phyloP scores from a whole-genome alignment of 2,329 filamentous ascomycete species.

The Aureobasidium sp. region DNA sequence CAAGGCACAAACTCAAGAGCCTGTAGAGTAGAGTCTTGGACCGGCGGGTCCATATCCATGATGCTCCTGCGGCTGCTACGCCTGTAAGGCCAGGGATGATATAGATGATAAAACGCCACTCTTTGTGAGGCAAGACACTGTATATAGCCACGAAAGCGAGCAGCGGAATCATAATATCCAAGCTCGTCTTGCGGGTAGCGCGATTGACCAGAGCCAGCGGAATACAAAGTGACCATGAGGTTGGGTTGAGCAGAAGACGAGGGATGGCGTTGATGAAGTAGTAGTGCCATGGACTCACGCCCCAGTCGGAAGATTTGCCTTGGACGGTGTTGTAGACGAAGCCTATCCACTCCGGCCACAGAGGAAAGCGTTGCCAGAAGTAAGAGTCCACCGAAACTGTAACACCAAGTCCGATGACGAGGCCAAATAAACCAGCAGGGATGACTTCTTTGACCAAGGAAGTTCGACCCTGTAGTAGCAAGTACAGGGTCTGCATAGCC shows the following conservation, averaged over 20 bases:
- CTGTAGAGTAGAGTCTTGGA: slow-evolving; percentile 53
- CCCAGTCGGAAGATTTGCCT: slow-evolving; percentile 81
- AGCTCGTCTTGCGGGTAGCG: slow-evolving; percentile 32
- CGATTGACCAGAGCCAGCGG: slow-evolving; percentile 46
- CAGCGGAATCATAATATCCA: slow-evolving; percentile 57
- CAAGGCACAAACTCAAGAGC: slow-evolving; percentile 49
- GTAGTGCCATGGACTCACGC: slow-evolving; percentile 74
- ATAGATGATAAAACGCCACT: slow-evolving; percentile 93
- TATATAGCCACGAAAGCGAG: slow-evolving; percentile 71
- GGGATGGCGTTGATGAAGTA: slow-evolving; percentile 81
- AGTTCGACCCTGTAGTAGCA: slow-evolving; percentile 52
- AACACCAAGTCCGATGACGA: slow-evolving; percentile 57
- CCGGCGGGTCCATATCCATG: slow-evolving; percentile 55
- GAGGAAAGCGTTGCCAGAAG: slow-evolving; percentile 71
- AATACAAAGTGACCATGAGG: slow-evolving; percentile 49
- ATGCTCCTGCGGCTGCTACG: slow-evolving; percentile 65
- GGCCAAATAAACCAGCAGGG: slow-evolving; percentile 58
- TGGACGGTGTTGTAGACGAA: slow-evolving; percentile 89
- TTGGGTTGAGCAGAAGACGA: slow-evolving; percentile 74
- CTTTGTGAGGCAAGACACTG: slow-evolving; percentile 88
- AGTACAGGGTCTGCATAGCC: slow-evolving; percentile 56
- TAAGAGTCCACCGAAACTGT: slow-evolving; percentile 80
- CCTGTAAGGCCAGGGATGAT: slow-evolving; percentile 73
- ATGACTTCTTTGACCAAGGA: slow-evolving; percentile 54
- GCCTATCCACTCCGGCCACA: slow-evolving; percentile 86